A percentile compares a stretch with the other conserved stretches of the same genome.
phyloP scores from a whole-genome alignment of 805 yeast genomes.

The Starmerella sp. region DNA sequence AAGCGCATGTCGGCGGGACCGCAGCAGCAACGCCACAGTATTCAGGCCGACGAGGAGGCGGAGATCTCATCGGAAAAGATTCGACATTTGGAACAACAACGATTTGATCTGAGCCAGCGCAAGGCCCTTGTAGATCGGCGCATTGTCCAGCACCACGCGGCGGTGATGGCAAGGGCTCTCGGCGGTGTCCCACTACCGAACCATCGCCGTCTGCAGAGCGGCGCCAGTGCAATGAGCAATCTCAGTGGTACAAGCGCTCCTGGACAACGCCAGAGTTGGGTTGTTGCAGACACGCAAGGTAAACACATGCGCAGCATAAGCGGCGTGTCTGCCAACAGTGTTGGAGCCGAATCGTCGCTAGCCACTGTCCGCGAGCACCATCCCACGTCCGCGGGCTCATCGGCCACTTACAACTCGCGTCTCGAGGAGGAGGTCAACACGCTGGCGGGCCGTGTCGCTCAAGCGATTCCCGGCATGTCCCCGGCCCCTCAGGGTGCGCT shows the following conservation, averaged over 20 bases:
- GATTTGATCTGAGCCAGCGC: slow-evolving; percentile 11
- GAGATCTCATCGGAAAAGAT: slow-evolving; percentile 15
- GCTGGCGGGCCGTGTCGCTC: slow-evolving; percentile 11
- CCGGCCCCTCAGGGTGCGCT: slow-evolving; percentile 18
- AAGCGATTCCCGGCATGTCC: slow-evolving; percentile 13
- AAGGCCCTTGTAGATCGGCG: slow-evolving; percentile 12
- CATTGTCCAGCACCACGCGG: slow-evolving; percentile 22
- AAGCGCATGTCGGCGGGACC: slow-evolving; percentile 5
- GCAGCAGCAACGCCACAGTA: slow-evolving; percentile 16
- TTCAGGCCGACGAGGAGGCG: slow-evolving; percentile 24
- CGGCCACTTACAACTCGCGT: not conserved
- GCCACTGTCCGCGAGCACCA: not conserved
- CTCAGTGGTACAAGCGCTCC: not conserved
- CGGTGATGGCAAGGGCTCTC: slow-evolving; percentile 20
- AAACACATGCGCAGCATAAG: not conserved
- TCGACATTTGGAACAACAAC: slow-evolving; percentile 12
- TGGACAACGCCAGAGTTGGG: slow-evolving; percentile 15
- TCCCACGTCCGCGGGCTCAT: not conserved
- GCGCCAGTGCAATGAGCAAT: slow-evolving; percentile 2
- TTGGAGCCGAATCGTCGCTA: not conserved
- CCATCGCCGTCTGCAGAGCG: slow-evolving; percentile 15
- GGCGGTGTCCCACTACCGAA: slow-evolving; percentile 18
- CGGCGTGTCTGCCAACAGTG: slow-evolving; percentile 1
- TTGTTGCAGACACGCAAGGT: slow-evolving; percentile 10
- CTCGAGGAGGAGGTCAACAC: slow-evolving; percentile 12